Evolutionary conservation across 192 early-diverging fungal genomes (phyloP).

Genomic region (Haplosporangium gracile): DNA sequence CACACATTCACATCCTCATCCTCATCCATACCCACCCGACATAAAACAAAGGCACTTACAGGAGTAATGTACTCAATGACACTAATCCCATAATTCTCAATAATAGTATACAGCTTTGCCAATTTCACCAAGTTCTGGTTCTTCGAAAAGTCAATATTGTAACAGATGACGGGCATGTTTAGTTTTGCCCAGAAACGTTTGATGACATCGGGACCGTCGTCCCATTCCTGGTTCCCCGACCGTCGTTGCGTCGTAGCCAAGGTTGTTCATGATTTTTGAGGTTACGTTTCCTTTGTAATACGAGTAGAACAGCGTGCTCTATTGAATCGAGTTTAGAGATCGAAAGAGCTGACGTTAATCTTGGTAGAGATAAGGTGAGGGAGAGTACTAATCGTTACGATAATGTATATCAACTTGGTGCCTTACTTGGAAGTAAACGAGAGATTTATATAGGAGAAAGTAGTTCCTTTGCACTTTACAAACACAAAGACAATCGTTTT

Average conservation of each 20-base stretch:
- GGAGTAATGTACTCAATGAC: constrained; percentile 72
- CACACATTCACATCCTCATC: too few species aligned
- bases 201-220: constrained; percentile 64
- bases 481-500: background rate
- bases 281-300: constrained; percentile 67
- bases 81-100: constrained; percentile 69
- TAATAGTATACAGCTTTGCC: constrained; percentile 72
- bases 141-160: constrained; percentile 67
- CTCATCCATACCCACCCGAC: too few species aligned
- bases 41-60: background rate
- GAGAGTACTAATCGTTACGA: background rate
- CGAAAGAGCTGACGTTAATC: too few species aligned
- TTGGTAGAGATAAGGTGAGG: background rate
- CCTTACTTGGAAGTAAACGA: too few species aligned
- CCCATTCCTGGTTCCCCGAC: constrained; percentile 75
- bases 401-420: background rate
- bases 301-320: constrained; percentile 71
- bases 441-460: too few species aligned
- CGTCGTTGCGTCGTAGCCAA: constrained; percentile 65
- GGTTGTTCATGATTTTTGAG: constrained; percentile 68
- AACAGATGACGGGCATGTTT: constrained; percentile 67
- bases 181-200: constrained; percentile 61
- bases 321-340: too few species aligned
- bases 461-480: background rate
- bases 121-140: constrained; percentile 46